These are phyloP conservation scores for Penicilliopsis zonata DNA, from an alignment of 495 filamentous ascomycete species.

Conservation along the genomic window DNA sequence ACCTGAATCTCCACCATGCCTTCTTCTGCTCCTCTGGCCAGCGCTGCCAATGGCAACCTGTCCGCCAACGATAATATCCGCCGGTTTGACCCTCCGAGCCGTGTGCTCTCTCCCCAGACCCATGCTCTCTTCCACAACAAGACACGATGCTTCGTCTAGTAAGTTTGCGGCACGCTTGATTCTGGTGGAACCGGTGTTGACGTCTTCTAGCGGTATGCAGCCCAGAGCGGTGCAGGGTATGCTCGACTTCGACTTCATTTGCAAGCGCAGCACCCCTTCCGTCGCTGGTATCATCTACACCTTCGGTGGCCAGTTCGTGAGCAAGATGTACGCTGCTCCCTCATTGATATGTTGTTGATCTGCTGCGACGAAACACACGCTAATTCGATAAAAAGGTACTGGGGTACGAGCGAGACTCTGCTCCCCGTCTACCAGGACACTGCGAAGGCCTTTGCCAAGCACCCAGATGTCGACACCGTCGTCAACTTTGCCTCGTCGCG, in stretches of 20 bases:
- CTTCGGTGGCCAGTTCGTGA: constrained; percentile 98
- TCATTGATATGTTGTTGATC: too few relatives aligned
- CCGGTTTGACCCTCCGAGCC: constrained; percentile 86
- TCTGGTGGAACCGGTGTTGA: not conserved
- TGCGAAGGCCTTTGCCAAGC: constrained; percentile 89
- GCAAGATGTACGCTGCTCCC: constrained; percentile 68
- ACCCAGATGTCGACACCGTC: constrained; percentile 90
- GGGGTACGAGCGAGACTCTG: constrained; percentile 98
- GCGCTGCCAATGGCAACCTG: constrained; percentile 25
- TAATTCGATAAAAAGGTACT: constrained; percentile 48
- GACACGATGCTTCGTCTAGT: constrained; percentile 99
- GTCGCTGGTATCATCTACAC: constrained; percentile 99
- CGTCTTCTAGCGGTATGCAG: constrained; percentile 56
- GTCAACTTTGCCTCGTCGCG: constrained; percentile 99
- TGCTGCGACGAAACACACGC: constrained; percentile 7
- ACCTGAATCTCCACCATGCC: constrained; percentile 31
- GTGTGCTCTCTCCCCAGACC: constrained; percentile 75
- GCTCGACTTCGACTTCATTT: constrained; percentile 99
- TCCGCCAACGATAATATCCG: constrained; percentile 98
- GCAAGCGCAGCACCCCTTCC: constrained; percentile 92
- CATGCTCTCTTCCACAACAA: constrained; percentile 96
- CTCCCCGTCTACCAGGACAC: constrained; percentile 96
- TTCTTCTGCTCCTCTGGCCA: constrained; percentile 26
- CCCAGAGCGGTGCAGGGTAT: constrained; percentile 97
- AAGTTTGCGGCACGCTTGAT: constrained; percentile 17